Conservation (phyloP, 352 stramenopile genomes). For the Phytophthora fragariaefolia region DNA sequence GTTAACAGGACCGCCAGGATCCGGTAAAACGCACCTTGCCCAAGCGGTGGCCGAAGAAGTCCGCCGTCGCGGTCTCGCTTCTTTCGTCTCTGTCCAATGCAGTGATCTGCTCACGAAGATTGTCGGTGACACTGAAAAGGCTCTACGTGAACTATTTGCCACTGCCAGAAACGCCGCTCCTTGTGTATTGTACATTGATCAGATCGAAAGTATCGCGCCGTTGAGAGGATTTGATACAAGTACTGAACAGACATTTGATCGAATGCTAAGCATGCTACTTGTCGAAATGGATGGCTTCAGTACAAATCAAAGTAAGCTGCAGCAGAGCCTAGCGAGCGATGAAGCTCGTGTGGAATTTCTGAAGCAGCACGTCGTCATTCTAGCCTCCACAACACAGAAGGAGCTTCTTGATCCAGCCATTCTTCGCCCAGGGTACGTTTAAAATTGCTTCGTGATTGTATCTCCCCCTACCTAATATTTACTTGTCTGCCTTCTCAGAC, state of each 20-base stretch:
- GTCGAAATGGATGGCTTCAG: constrained; percentile 92
- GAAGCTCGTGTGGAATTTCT: constrained; percentile 68
- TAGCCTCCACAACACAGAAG: constrained; percentile 82
- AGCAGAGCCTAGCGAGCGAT: constrained; percentile 41
- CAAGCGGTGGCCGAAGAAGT: constrained; percentile 69
- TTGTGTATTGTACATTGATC: constrained; percentile 93
- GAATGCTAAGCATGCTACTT: constrained; percentile 90
- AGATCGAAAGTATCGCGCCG: constrained; percentile 91
- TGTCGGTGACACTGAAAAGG: constrained; percentile 90
- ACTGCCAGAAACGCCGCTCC: constrained; percentile 86
- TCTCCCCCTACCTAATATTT: not conserved
- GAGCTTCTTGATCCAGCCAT: constrained; percentile 86
- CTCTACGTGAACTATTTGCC: constrained; percentile 87
- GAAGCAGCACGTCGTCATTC: constrained; percentile 85
- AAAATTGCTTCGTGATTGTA: not conserved
- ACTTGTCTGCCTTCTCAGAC: constrained; percentile 42
- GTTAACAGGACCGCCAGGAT: constrained; percentile 98
- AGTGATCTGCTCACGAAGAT: constrained; percentile 92
- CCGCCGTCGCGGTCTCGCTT: constrained; percentile 64
- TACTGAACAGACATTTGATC: constrained; percentile 93
- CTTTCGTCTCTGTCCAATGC: constrained; percentile 90
- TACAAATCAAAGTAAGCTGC: constrained; percentile 46
- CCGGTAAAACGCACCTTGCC: constrained; percentile 97
- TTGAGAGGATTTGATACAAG: constrained; percentile 91
- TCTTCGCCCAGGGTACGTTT: constrained; percentile 77